These are phyloP conservation scores for Microbotryomycetes sp. DNA, from an alignment of 1,284 basidiomycete species.

Conservation along the genomic window DNA sequence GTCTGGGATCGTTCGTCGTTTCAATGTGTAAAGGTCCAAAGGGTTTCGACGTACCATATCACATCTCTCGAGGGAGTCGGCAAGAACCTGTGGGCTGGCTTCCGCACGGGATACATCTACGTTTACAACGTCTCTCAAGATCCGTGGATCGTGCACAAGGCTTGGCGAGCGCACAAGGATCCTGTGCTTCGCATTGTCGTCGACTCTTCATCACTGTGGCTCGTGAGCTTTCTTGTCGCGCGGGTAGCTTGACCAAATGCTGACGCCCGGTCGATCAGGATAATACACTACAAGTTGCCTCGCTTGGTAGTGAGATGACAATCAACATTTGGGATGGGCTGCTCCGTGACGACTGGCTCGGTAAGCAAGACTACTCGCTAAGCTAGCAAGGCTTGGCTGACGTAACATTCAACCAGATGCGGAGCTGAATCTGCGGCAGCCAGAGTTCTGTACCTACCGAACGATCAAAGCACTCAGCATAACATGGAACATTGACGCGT, in stretches of 20 bases:
- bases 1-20: constrained; percentile 55
- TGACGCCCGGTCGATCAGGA: constrained; percentile 29
- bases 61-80: constrained; percentile 72
- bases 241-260: constrained; percentile 6
- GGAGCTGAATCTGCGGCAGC: constrained; percentile 66
- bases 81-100: constrained; percentile 65
- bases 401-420: constrained; percentile 50
- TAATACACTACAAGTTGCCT: constrained; percentile 61
- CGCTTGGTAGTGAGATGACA: constrained; percentile 67
- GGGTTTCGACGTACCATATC: constrained; percentile 71
- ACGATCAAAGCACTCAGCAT: constrained; percentile 72
- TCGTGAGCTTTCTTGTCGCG: constrained; percentile 16
- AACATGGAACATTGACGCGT: constrained; percentile 90
- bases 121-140: constrained; percentile 62
- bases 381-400: constrained; percentile 1
- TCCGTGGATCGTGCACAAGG: constrained; percentile 74
- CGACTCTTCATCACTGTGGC: constrained; percentile 49
- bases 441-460: constrained; percentile 70
- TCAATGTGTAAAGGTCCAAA: constrained; percentile 53
- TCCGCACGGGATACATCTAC: constrained; percentile 71
- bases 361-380: constrained; percentile 47
- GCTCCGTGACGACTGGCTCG: constrained; percentile 75
- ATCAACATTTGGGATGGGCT: constrained; percentile 86
- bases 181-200: constrained; percentile 65
- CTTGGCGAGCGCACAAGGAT: constrained; percentile 80